Evolutionary conservation across 2,329 filamentous ascomycete species (phyloP).

Genomic region (Nemania sp.): DNA sequence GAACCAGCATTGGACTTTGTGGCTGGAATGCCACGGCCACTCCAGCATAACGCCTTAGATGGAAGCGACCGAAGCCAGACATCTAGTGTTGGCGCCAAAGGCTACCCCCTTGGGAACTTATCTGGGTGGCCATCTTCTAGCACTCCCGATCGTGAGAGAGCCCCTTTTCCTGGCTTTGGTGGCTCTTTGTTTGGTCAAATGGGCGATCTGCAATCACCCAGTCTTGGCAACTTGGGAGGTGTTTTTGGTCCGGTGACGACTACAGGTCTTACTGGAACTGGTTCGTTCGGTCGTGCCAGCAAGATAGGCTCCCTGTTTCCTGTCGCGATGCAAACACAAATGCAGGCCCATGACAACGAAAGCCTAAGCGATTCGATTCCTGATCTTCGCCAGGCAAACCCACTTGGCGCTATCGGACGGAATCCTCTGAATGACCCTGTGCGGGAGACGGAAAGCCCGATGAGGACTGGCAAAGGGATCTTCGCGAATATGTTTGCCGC

Average conservation of each 20-base stretch:
- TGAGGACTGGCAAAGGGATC: constrained; percentile 56
- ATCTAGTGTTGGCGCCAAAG: constrained; percentile 81
- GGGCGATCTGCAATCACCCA: constrained; percentile 76
- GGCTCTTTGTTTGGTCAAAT: constrained; percentile 79
- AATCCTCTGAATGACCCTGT: constrained; percentile 57
- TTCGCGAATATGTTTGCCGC: constrained; percentile 60
- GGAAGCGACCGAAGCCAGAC: constrained; percentile 91
- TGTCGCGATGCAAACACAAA: constrained; percentile 85
- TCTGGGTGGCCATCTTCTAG: constrained; percentile 67
- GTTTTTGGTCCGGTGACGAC: constrained; percentile 69
- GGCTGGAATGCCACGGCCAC: constrained; percentile 49
- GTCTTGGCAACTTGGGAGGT: constrained; percentile 66
- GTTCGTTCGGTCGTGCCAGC: constrained; percentile 74
- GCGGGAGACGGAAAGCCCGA: constrained; percentile 63
- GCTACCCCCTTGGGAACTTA: constrained; percentile 67
- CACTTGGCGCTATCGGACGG: constrained; percentile 69
- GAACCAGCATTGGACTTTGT: constrained; percentile 53
- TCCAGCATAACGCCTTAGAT: constrained; percentile 54
- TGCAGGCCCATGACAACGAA: constrained; percentile 73
- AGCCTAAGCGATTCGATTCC: constrained; percentile 58
- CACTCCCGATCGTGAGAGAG: constrained; percentile 68
- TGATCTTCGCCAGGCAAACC: constrained; percentile 63
- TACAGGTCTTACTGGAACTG: constrained; percentile 57
- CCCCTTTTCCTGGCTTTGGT: constrained; percentile 66
- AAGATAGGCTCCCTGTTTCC: constrained; percentile 89